A percentile compares a stretch with the other conserved stretches of the same genome.
These are phyloP conservation scores for Aspergillus brasiliensis DNA, from an alignment of 2,329 filamentous ascomycete species.

Conservation along the genomic window DNA sequence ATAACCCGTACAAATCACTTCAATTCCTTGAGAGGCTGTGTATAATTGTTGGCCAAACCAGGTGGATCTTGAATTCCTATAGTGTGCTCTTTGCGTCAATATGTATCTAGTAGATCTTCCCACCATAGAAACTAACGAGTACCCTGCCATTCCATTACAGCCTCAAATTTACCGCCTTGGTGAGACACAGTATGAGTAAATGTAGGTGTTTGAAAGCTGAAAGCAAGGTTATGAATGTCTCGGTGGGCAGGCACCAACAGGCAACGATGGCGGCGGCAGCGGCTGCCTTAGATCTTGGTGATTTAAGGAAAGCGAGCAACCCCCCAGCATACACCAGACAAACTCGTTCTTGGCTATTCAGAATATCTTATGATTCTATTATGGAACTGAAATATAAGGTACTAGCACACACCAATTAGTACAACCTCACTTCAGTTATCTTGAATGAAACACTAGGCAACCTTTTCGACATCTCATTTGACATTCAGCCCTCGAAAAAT, in stretches of 20 bases:
- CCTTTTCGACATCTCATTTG: background rate
- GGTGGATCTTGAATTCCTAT: slow-evolving; percentile 13
- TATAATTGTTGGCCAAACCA: background rate
- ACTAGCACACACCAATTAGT: background rate
- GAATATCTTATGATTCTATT: background rate
- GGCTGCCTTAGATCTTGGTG: slow-evolving; percentile 1
- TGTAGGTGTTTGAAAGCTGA: background rate
- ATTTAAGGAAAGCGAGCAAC: background rate
- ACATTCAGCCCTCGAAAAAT: background rate
- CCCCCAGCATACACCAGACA: background rate
- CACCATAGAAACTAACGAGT: background rate
- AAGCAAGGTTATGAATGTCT: background rate
- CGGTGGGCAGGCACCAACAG: slow-evolving; percentile 4
- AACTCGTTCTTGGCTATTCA: background rate
- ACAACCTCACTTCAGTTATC: background rate
- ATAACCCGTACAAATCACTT: background rate
- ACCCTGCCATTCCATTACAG: background rate
- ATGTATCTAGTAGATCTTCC: background rate
- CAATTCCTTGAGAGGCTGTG: background rate
- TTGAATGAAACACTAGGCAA: background rate
- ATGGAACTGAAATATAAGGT: background rate
- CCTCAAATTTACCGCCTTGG: background rate
- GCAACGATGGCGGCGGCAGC: background rate
- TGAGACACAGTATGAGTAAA: background rate
- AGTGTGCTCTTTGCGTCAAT: slow-evolving; percentile 1